Conservation (phyloP, 495 filamentous ascomycete genomes). For the Daldinia caldariorum region DNA sequence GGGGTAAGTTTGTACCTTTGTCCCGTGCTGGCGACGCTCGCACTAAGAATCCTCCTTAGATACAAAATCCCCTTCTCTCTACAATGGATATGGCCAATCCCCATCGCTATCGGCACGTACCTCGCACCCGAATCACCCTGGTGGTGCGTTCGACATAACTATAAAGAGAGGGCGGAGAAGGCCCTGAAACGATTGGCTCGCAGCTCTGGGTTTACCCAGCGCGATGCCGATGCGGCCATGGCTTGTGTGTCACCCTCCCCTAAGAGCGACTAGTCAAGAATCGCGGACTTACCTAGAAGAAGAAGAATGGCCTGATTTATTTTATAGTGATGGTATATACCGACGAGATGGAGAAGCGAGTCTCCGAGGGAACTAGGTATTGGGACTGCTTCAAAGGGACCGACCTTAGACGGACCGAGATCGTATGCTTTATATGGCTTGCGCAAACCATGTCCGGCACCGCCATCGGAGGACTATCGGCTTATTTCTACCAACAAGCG, state of each 20-base stretch:
- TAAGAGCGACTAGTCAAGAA: slow-evolving; percentile 39
- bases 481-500: slow-evolving; percentile 75
- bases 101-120: slow-evolving; percentile 60
- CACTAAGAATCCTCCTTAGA: slow-evolving; percentile 23
- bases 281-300: neutral
- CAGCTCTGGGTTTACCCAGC: slow-evolving; percentile 45
- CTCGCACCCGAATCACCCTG: slow-evolving; percentile 80
- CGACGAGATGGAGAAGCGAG: slow-evolving; percentile 67
- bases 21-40: neutral
- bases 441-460: slow-evolving; percentile 77
- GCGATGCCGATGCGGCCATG: slow-evolving; percentile 45
- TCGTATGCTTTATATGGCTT: slow-evolving; percentile 72
- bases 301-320: slow-evolving; percentile 9
- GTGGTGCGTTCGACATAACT: slow-evolving; percentile 74
- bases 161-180: slow-evolving; percentile 55
- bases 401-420: slow-evolving; percentile 74
- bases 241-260: slow-evolving; percentile 46
- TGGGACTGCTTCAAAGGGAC: slow-evolving; percentile 72
- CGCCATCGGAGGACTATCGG: slow-evolving; percentile 73
- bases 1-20: slow-evolving; percentile 43
- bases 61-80: slow-evolving; percentile 66
- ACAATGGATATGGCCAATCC: slow-evolving; percentile 66
- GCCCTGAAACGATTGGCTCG: slow-evolving; percentile 66
- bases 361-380: slow-evolving; percentile 65
- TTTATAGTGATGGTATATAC: slow-evolving; percentile 57